Base-by-base conservation (phyloP, 164 flowering plant genomes). In the Annona cherimola region DNA sequence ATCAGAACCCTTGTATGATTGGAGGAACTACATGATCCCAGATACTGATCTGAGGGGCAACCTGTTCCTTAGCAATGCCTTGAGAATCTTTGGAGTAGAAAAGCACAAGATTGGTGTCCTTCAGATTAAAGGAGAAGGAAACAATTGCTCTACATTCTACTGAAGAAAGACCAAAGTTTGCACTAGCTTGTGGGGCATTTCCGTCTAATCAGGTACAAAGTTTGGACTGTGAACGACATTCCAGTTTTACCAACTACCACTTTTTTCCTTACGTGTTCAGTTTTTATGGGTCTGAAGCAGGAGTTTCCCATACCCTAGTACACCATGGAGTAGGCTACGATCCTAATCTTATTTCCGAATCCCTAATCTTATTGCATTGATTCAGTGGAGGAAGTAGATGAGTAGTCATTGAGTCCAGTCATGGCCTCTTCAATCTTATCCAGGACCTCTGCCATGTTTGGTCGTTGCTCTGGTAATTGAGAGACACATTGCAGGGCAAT, bases 401-500 rank as follows among this genome's bases (percentile, higher is more conserved):
- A 75, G 68, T 14, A 46, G 5, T 84, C 86, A 19, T 81, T 81
- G 18, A 77, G 75, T 67, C 50, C 82, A 70, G 69, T 73, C 54
- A 76, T 72, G 41, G 81, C 83, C 64, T 81, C 89, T 45, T 83
- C 83, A 5, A 89, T 83, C 76, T 70, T 87, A 63, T 83, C 83
- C 72, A 79, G 42, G 59, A 87, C 87, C 43, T 87, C 86, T 5
- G 75, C 63, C 42, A 81, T 70, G 2, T 66, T 79, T 18, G 94
- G 94, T 39, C 91, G 57, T 2, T 79, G 72, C 4, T 83, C 76
- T 19, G 87, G 86, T 2, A 62, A 69, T 14, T 69, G 66, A 1
- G 86, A 73, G 5, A 85, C 85, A 61, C 93, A 87, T 55, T 83
- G 80, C 5, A 89, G 80, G 0, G 89, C 70, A 55, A 87, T 18